Conservation (phyloP, 1,139 yeast genomes). For the Sugiyamaella sp. region DNA sequence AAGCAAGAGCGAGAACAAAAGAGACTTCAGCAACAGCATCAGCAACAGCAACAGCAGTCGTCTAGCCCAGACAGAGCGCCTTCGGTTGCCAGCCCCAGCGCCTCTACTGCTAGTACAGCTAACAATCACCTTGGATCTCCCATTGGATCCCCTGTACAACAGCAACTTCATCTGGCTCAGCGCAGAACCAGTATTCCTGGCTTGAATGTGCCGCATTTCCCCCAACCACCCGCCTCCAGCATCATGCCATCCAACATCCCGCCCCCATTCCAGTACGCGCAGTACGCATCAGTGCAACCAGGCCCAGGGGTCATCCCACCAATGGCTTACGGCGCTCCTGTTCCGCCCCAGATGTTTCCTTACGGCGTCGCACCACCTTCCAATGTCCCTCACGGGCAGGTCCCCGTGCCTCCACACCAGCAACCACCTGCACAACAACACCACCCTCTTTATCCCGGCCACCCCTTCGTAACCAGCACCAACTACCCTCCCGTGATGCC, state of each 20-base stretch:
- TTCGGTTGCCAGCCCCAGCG: neutral
- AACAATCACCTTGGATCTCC: slow-evolving; percentile 11
- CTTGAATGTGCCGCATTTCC: slow-evolving; percentile 21
- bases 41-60: neutral
- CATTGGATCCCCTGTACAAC: slow-evolving; percentile 18
- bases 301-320: slow-evolving; percentile 12
- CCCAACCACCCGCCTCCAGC: slow-evolving; percentile 17
- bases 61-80: neutral
- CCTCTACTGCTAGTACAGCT: neutral
- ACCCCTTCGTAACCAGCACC: slow-evolving; percentile 18
- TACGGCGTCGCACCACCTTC: slow-evolving; percentile 9
- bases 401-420: slow-evolving; percentile 7
- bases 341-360: slow-evolving; percentile 6
- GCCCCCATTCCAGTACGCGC: slow-evolving; percentile 13
- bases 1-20: slow-evolving; percentile 28
- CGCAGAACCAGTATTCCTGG: slow-evolving; percentile 18
- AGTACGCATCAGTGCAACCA: slow-evolving; percentile 11
- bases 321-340: neutral
- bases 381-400: neutral
- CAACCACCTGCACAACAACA: slow-evolving; percentile 11
- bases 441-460: slow-evolving; percentile 14
- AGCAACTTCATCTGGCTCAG: slow-evolving; percentile 20
- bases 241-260: slow-evolving; percentile 17
- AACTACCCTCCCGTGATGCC: slow-evolving; percentile 17
- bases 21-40: slow-evolving; percentile 10